Evolutionary conservation across 805 yeast species (phyloP).

Genomic region (Komagataella pseudopastoris): DNA sequence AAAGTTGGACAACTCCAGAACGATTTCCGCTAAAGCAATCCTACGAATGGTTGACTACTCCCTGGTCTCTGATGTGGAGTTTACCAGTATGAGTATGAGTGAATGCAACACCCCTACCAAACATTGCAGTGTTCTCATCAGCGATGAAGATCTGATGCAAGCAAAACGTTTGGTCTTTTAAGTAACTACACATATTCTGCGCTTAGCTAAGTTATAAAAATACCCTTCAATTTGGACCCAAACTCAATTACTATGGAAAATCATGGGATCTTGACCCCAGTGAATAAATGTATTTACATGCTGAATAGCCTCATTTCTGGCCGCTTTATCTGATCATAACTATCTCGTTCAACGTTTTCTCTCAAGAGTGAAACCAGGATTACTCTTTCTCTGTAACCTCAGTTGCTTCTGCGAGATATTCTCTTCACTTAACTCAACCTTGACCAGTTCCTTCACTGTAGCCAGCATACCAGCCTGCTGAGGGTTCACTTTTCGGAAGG

Average conservation of each 20-base stretch:
- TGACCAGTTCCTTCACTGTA: constrained; percentile 73
- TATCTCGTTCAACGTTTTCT: constrained; percentile 6
- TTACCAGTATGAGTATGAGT: not conserved
- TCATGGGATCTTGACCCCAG: not conserved
- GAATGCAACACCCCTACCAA: constrained; percentile 1
- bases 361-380: constrained; percentile 50
- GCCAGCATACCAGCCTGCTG: constrained; percentile 78
- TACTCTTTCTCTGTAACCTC: constrained; percentile 40
- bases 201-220: not conserved
- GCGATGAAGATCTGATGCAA: constrained; percentile 15
- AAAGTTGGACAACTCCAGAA: constrained; percentile 20
- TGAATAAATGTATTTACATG: not conserved
- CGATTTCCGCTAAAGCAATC: constrained; percentile 21
- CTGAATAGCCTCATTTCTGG: not conserved
- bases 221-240: not conserved
- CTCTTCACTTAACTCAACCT: constrained; percentile 58
- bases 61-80: constrained; percentile 19
- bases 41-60: constrained; percentile 24
- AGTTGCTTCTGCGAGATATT: constrained; percentile 36
- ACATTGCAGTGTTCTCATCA: constrained; percentile 10
- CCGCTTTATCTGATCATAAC: not conserved
- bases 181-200: not conserved
- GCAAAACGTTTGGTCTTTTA: constrained; percentile 8
- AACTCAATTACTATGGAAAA: not conserved
- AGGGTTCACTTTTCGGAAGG: constrained; percentile 62